phyloP scores from a whole-genome alignment of 352 stramenopile genomes.

The Elongisporangium senticosum region DNA sequence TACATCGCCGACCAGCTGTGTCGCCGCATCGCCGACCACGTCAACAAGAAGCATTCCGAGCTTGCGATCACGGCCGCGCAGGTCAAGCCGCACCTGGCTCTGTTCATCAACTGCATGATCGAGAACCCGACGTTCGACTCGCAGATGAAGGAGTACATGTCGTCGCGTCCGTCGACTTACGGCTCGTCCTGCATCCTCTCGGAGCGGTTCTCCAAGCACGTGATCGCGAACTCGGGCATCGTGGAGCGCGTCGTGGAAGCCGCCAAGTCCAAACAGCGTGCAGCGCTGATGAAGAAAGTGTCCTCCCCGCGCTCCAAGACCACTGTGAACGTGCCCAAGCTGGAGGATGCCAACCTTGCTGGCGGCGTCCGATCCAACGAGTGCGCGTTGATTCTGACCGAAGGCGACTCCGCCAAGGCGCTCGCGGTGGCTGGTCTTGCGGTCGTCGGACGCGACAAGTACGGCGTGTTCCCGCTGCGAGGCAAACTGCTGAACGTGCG shows the following conservation, averaged over 20 bases:
- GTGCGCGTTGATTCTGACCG: constrained; percentile 97
- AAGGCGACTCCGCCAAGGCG: constrained; percentile 99
- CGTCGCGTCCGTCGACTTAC: constrained; percentile 84
- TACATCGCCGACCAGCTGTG: constrained; percentile 84
- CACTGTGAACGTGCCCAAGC: constrained; percentile 94
- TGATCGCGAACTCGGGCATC: constrained; percentile 94
- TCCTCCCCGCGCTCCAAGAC: constrained; percentile 42
- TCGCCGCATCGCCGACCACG: constrained; percentile 88
- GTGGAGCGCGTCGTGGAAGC: constrained; percentile 92
- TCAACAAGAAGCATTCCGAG: constrained; percentile 96
- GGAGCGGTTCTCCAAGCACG: constrained; percentile 92
- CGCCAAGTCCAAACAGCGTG: constrained; percentile 92
- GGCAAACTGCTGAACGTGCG: constrained; percentile 93
- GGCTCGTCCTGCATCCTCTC: constrained; percentile 89
- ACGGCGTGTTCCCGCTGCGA: constrained; percentile 98
- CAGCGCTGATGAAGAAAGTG: constrained; percentile 92
- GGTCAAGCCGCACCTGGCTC: constrained; percentile 96
- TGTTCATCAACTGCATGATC: constrained; percentile 99
- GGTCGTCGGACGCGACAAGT: constrained; percentile 97
- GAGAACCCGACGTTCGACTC: constrained; percentile 99
- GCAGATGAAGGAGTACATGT: constrained; percentile 99
- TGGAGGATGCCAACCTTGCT: constrained; percentile 98
- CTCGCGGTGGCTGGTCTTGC: constrained; percentile 97
- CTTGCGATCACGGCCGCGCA: constrained; percentile 89
- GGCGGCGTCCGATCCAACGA: constrained; percentile 89